Base-by-base conservation (phyloP, 2,329 filamentous ascomycete species). In the Cercospora sp. region DNA sequence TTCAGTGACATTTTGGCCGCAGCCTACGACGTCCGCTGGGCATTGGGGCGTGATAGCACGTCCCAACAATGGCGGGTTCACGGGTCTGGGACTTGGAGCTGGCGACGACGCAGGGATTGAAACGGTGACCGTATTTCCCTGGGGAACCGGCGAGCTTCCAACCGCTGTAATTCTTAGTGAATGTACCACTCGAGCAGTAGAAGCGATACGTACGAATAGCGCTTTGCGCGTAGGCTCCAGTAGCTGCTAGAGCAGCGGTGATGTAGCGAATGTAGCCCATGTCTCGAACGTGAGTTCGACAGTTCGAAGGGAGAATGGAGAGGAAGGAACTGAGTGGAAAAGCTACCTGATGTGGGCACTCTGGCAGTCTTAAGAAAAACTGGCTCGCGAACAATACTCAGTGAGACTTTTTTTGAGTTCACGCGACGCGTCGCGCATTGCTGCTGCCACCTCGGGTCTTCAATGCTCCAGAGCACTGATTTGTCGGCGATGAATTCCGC, bases 371-470 rank as follows among this genome's bases (percentile, higher is more conserved):
- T 58, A 36, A 58, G 55, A 3, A 7, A 58, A 36, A 33, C 20
- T 20, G 26, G n/a, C 3, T 0, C 53, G 7, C 30, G 9, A 16
- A 58, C 18, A 30, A 20, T 9, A 31, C n/a, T 36, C 55, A 16
- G n/a, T 58, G 55, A 36, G 30, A 58, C 16, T 58, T 36, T 53
- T 53, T 58, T 58, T 58, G 55, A 58, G 55, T 58, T 58, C 26
- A 58, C 55, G 55, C 28, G 55, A 58, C 55, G 55, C 55, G 55
- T 58, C 31, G 55, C 33, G 55, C 55, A 58, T 58, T 20, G 55
- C 55, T 58, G 8, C 55, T 58, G 28, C 18, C 55, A 58, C 55
- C 55, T 33, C 55, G 55, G 55, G n/a, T 3, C 16, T 10, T 33
- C 55, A 20, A 58, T 23, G 55, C 55, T 58, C 55, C 55, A 33